Base-by-base conservation (phyloP, 192 early-diverging fungal species). In the Coemansia erecta region DNA sequence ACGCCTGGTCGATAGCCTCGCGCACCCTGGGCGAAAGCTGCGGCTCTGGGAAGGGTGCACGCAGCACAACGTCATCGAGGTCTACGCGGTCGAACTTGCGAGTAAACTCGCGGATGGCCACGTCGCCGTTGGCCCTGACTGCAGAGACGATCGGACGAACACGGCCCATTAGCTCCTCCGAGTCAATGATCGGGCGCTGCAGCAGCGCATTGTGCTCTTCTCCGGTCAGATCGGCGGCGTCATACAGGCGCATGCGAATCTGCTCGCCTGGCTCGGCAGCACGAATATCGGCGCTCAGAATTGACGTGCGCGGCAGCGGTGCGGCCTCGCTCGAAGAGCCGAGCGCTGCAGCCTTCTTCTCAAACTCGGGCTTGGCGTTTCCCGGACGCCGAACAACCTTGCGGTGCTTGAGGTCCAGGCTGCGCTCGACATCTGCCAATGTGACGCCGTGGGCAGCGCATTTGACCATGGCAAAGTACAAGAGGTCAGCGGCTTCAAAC, bases 391-490 rank as follows among this genome's bases (percentile, higher is more conserved):
- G 85, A 14, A 85, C 87, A 14, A 99, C 85, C 73, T 93, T 94
- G 37, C 84, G 85, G 53, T 92, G 85, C 46, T 90, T 84, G 62
- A 63, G 77, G 65, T 99, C 90, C 58, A 99, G 77, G 35, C 93
- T 88, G 61, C 77, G 81, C 70, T 98, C 95, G 13, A 99, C 77
- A 66, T 99, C 97, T 2, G 85, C 61, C 41, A 99, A 75, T 9
- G 77, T 72, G 2, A 98, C 94, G 33, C 91, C 94, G 31, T 83
- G 79, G 44, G 86, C 84, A 0, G 90, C 84, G 72, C 92, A 94
- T 64, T 92, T 94, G 53, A 85, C 85, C 60, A 99, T 73, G 7
- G 93, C 87, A 82, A 99, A 99, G 81, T 97, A 99, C 56, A 99
- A 84, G 54, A 98, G 66, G 70, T 99, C 97, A 14, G 97, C 95